These are phyloP conservation scores for Basidiobolus heterosporus DNA, from an alignment of 371 early-diverging fungal species.

Conservation along the genomic window DNA sequence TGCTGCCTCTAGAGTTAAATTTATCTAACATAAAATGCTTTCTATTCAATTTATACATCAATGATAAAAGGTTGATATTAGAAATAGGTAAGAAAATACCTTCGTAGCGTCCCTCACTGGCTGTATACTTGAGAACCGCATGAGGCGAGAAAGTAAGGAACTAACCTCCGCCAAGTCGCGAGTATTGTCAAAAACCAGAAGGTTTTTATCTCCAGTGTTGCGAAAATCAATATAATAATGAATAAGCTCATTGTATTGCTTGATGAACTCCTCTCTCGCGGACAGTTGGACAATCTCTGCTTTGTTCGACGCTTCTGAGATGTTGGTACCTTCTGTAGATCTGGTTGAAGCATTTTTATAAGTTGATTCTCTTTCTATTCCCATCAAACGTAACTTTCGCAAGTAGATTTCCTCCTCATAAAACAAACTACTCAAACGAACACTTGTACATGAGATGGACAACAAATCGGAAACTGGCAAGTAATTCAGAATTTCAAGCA, in stretches of 20 bases:
- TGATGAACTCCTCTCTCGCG: conserved; percentile 49
- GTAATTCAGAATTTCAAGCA: no score
- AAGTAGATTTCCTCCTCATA: conserved; percentile 47
- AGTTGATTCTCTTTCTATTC: conserved; percentile 4
- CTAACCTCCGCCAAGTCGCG: conserved; percentile 46
- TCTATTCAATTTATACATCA: conserved; percentile 2
- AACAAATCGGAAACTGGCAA: no score
- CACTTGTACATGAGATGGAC: no score
- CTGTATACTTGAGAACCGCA: conserved; percentile 27
- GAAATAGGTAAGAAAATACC: background rate
- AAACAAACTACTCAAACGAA: no score
- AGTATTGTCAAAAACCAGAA: conserved; percentile 46
- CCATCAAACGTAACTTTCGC: conserved; percentile 19
- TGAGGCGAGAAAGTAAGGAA: conserved; percentile 34
- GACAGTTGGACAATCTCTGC: background rate
- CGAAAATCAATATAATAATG: conserved; percentile 59
- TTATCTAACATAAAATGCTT: conserved; percentile 13
- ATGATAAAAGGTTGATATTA: background rate
- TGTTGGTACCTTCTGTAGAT: conserved; percentile 8
- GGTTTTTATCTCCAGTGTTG: conserved; percentile 46
- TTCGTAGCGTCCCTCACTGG: conserved; percentile 20
- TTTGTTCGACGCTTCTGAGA: conserved; percentile 6
- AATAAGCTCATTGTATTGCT: conserved; percentile 34
- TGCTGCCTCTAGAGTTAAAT: conserved; percentile 38
- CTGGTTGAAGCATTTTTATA: conserved; percentile 6